Evolutionary conservation across 176 grass and related monocot genomes (phyloP).

Genomic region (Puccinellia tenuiflora): DNA sequence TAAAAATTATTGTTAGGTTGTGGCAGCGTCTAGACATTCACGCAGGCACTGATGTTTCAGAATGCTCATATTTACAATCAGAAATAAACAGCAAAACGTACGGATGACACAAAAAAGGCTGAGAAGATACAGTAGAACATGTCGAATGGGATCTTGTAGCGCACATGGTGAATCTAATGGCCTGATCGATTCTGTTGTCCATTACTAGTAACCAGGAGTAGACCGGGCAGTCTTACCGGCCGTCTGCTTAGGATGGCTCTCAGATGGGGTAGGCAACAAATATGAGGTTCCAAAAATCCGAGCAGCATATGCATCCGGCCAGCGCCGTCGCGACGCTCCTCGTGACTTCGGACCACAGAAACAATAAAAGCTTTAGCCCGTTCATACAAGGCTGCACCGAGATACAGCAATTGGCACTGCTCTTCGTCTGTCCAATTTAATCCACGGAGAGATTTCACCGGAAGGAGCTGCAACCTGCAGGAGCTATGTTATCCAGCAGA

Average conservation of each 20-base stretch:
- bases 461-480: background rate
- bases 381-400: background rate
- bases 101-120: background rate
- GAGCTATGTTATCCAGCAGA: background rate
- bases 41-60: background rate
- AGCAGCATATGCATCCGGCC: background rate
- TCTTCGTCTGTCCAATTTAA: background rate
- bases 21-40: background rate
- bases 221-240: background rate
- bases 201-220: background rate
- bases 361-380: background rate
- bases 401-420: background rate
- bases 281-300: background rate
- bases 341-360: background rate
- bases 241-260: background rate
- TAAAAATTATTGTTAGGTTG: background rate
- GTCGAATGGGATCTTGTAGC: background rate
- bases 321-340: background rate
- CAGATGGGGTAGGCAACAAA: background rate
- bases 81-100: background rate
- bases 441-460: background rate
- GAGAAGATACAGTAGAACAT: background rate
- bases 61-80: background rate
- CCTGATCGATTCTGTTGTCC: background rate
- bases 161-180: background rate